Conservation (phyloP, 768 basidiomycete species). For the Calocera cornea region DNA sequence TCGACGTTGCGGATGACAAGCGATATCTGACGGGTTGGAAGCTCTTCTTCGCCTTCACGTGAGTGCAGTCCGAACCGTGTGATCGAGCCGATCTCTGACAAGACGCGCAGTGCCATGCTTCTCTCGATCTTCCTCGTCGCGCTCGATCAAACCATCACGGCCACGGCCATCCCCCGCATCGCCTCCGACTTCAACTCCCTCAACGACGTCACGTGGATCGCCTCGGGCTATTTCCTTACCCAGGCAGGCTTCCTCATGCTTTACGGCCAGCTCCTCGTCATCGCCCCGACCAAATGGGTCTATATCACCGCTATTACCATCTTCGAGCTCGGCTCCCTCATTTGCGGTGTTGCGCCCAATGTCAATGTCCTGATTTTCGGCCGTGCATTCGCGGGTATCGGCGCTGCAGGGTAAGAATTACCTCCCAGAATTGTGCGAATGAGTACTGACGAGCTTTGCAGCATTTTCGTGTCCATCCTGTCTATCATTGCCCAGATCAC, state of each 20-base stretch:
- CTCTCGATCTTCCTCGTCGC: constrained; percentile 21
- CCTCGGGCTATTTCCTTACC: constrained; percentile 20
- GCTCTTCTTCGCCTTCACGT: constrained; percentile 14
- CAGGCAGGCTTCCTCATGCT: constrained; percentile 12
- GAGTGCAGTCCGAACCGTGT: constrained; percentile 8
- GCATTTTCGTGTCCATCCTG: constrained; percentile 19
- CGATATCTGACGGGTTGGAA: constrained; percentile 10
- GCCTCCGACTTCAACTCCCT: constrained; percentile 23
- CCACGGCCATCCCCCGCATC: constrained; percentile 23
- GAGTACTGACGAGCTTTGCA: neutral
- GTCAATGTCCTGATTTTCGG: constrained; percentile 22
- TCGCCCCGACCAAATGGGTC: constrained; percentile 25
- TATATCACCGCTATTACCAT: constrained; percentile 19
- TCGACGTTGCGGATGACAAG: neutral
- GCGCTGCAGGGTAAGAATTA: constrained; percentile 27
- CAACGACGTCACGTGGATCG: constrained; percentile 21
- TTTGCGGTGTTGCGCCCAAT: constrained; percentile 29
- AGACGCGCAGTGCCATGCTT: constrained; percentile 8
- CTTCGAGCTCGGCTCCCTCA: constrained; percentile 34
- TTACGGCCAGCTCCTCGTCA: constrained; percentile 22
- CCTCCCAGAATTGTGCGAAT: constrained; percentile 2
- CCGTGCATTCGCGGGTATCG: constrained; percentile 34
- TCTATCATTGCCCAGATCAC: constrained; percentile 21
- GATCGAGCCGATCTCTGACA: neutral
- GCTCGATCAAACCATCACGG: constrained; percentile 30